A percentile compares a stretch with the other conserved stretches of the same genome.
These are phyloP conservation scores for Aspergillus sp. DNA, from an alignment of 2,329 filamentous ascomycete species.

Conservation along the genomic window DNA sequence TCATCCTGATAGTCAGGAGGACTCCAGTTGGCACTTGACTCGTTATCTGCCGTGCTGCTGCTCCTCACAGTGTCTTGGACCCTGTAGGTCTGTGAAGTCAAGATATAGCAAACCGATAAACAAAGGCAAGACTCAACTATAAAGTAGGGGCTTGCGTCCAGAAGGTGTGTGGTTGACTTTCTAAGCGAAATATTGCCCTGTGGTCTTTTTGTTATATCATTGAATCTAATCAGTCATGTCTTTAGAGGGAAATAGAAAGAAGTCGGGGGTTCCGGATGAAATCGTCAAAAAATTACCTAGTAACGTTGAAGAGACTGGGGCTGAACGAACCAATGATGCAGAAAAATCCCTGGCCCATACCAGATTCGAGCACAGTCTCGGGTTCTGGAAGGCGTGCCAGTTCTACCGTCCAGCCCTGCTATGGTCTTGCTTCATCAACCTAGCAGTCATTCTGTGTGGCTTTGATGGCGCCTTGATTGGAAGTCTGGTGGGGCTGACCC, in stretches of 20 bases:
- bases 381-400: neutral
- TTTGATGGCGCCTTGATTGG: neutral
- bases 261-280: neutral
- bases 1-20: neutral
- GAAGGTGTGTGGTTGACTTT: neutral
- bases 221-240: neutral
- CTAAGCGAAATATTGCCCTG: neutral
- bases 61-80: neutral
- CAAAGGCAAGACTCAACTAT: neutral
- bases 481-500: neutral
- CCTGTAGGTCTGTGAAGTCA: neutral
- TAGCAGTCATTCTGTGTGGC: neutral
- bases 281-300: neutral
- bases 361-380: neutral
- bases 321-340: neutral
- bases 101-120: neutral
- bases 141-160: neutral
- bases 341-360: neutral
- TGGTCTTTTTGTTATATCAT: neutral
- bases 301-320: neutral
- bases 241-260: neutral
- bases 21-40: neutral
- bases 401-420: neutral
- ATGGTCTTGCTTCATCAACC: neutral
- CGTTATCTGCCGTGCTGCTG: neutral